Conservation (phyloP, 225 moss, liverwort and hornwort species). For the Bryoerythrophyllum caledonicum region DNA sequence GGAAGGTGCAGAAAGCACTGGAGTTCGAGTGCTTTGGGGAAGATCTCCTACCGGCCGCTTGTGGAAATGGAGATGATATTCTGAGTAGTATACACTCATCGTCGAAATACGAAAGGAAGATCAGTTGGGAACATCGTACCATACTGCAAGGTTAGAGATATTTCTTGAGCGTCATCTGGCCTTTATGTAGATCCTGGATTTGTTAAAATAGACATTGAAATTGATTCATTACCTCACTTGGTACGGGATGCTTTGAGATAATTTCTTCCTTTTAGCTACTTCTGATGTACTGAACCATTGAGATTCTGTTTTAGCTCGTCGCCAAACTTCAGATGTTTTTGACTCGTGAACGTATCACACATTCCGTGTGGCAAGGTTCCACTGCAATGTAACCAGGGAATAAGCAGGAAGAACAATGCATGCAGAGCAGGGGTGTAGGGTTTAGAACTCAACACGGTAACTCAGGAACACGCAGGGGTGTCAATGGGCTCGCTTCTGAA, state of each 20-base stretch:
- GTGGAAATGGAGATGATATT: background rate
- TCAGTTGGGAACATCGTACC: background rate
- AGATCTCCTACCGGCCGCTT: background rate
- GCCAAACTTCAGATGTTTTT: too few species aligned
- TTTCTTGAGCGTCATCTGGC: background rate
- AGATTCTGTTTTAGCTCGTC: too few species aligned
- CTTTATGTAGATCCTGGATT: constrained; percentile 1
- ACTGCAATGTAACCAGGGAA: background rate
- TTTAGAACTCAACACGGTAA: too few species aligned
- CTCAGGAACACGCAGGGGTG: too few species aligned
- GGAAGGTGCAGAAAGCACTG: constrained; percentile 12
- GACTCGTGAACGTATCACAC: too few species aligned
- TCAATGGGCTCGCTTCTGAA: too few species aligned
- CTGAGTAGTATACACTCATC: constrained; percentile 2
- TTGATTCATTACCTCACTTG: background rate
- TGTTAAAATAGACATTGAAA: background rate
- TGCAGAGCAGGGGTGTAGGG: too few species aligned
- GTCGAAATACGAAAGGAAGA: background rate
- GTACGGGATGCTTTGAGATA: background rate
- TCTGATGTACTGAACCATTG: background rate
- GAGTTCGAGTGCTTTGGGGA: constrained; percentile 16
- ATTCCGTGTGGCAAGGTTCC: background rate
- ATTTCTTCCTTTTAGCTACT: background rate
- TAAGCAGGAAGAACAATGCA: too few species aligned
- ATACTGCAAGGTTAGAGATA: background rate